Evolutionary conservation across 768 basidiomycete species (phyloP).

Genomic region (Coprinopsis strossmayeri): DNA sequence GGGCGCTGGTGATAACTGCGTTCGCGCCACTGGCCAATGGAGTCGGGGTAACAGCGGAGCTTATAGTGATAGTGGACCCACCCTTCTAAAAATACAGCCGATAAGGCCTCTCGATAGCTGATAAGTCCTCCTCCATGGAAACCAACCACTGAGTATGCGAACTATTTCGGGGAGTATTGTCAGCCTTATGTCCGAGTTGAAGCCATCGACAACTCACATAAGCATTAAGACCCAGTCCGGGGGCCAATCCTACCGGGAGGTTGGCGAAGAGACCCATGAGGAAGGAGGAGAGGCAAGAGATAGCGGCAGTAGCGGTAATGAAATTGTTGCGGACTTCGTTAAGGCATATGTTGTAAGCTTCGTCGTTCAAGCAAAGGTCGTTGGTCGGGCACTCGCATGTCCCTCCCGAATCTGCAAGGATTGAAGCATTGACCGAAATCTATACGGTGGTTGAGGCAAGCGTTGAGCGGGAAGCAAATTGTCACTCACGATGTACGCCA

Average conservation of each 20-base stretch:
- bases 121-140: conserved; percentile 72
- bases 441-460: no score
- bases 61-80: conserved; percentile 25
- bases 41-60: no score
- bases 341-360: conserved; percentile 50
- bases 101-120: conserved; percentile 64
- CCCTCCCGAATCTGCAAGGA: conserved; percentile 71
- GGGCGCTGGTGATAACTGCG: no score
- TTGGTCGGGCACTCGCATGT: conserved; percentile 67
- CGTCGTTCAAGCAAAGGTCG: conserved; percentile 49
- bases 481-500: conserved; percentile 80
- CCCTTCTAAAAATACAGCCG: conserved; percentile 87
- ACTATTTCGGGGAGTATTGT: conserved; percentile 37
- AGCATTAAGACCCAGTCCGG: conserved; percentile 78
- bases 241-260: conserved; percentile 84
- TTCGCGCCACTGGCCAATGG: no score
- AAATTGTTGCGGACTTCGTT: conserved; percentile 65
- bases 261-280: conserved; percentile 84
- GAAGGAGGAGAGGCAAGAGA: conserved; percentile 66
- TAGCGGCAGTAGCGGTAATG: conserved; percentile 76
- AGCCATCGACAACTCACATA: conserved; percentile 69
- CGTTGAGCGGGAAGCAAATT: no score
- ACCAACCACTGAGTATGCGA: conserved; percentile 84
- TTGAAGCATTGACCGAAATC: conserved; percentile 84
- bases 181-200: no score